These are phyloP conservation scores for Eragrostis nindensis DNA, from an alignment of 176 grass and related monocot genomes.

Conservation along the genomic window DNA sequence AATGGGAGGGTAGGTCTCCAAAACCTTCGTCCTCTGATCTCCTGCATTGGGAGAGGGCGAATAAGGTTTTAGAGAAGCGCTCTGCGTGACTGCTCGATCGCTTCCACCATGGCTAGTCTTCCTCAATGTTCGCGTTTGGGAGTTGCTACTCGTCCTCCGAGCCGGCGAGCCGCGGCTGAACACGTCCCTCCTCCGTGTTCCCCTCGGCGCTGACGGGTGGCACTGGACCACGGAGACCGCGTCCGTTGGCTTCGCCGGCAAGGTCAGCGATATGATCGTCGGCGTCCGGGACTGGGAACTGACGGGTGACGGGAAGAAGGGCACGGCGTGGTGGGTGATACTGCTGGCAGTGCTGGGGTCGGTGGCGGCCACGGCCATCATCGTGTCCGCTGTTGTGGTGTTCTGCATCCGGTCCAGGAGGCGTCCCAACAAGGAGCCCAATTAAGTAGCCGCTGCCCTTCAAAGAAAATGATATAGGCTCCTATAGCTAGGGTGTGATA, in stretches of 20 bases:
- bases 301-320: slow-evolving; percentile 4
- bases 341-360: slow-evolving; percentile 31
- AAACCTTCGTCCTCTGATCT: no score
- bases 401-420: neutral
- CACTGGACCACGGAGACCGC: slow-evolving; percentile 1
- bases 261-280: neutral
- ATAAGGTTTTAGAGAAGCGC: no score
- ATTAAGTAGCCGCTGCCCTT: no score
- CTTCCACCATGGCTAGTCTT: no score
- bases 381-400: neutral
- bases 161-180: neutral
- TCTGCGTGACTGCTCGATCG: no score
- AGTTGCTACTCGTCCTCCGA: no score
- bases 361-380: neutral
- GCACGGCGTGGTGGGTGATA: slow-evolving; percentile 14
- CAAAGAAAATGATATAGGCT: no score
- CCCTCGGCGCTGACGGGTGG: neutral
- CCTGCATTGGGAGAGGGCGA: no score
- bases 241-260: neutral
- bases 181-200: neutral
- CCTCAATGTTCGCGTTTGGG: no score
- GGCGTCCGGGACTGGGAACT: slow-evolving; percentile 34
- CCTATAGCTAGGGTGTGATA: no score
- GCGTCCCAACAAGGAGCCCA: neutral
- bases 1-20: no score